phyloP scores from a whole-genome alignment of 371 early-diverging fungal genomes.

The Mucor ambiguus region DNA sequence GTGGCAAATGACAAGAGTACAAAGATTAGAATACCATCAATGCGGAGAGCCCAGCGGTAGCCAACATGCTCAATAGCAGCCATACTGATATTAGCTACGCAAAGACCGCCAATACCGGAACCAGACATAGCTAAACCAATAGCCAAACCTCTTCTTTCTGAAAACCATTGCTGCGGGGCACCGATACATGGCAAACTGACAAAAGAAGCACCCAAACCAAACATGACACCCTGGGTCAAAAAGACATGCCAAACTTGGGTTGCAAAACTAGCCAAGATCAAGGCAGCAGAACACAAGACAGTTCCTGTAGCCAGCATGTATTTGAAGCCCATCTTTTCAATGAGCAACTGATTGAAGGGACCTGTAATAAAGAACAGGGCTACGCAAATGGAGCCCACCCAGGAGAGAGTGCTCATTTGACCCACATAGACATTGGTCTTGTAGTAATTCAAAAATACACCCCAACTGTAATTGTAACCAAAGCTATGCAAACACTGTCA shows the following conservation, averaged over 20 bases:
- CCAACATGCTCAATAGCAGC: conserved; percentile 59
- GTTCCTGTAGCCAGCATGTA: conserved; percentile 50
- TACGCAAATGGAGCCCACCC: conserved; percentile 42
- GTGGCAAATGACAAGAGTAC: conserved; percentile 46
- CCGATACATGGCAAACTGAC: conserved; percentile 35
- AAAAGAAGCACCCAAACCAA: conserved; percentile 56
- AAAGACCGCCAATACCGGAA: conserved; percentile 79
- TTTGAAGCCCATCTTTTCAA: conserved; percentile 55
- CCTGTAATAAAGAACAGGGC: conserved; percentile 34
- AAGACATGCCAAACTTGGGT: conserved; percentile 41
- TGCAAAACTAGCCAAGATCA: conserved; percentile 66
- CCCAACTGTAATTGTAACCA: conserved; percentile 39
- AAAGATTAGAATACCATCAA: conserved; percentile 57
- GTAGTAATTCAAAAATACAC: conserved; percentile 30
- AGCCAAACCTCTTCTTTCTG: conserved; percentile 67
- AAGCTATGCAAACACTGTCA: conserved; percentile 15
- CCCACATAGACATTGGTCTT: conserved; percentile 26
- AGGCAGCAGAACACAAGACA: conserved; percentile 50
- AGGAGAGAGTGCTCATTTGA: conserved; percentile 29
- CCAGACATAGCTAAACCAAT: conserved; percentile 78
- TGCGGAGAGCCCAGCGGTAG: conserved; percentile 59
- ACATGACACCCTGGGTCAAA: conserved; percentile 37
- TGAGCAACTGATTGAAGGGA: conserved; percentile 40
- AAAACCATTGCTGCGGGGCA: conserved; percentile 80
- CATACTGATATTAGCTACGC: conserved; percentile 66